phyloP scores from a whole-genome alignment of 345 rosid species.

The Dovyalis caffra region DNA sequence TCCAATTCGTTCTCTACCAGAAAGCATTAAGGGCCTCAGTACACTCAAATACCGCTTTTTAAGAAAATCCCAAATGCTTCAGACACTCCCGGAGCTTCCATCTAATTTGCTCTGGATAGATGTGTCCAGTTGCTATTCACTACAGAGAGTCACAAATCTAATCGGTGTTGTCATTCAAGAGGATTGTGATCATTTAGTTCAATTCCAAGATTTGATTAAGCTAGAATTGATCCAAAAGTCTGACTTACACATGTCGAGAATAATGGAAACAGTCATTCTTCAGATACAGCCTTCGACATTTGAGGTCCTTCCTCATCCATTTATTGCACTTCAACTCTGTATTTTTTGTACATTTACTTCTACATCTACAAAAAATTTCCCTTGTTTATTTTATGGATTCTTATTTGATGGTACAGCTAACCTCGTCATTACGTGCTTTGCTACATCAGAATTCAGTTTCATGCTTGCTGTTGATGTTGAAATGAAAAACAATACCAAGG shows the following conservation, averaged over 20 bases:
- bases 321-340: no score
- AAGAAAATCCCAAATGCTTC: not conserved
- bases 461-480: accelerated
- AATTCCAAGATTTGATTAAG: not conserved
- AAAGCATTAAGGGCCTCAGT: not conserved
- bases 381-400: no score
- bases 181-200: not conserved
- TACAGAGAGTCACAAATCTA: not conserved
- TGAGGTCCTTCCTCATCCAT: no score
- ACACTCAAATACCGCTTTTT: accelerated
- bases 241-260: no score
- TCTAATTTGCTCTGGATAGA: not conserved
- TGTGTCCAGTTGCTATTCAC: not conserved
- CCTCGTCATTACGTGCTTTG: not conserved
- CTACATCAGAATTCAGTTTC: accelerated
- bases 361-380: no score
- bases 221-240: not conserved
- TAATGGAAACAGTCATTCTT: no score
- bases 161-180: accelerated
- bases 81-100: not conserved
- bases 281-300: no score
- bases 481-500: not conserved
- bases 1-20: not conserved
- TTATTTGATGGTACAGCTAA: not conserved
- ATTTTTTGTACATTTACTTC: no score